Conservation (phyloP, 495 filamentous ascomycete genomes). For the Penicillium nucicola region DNA sequence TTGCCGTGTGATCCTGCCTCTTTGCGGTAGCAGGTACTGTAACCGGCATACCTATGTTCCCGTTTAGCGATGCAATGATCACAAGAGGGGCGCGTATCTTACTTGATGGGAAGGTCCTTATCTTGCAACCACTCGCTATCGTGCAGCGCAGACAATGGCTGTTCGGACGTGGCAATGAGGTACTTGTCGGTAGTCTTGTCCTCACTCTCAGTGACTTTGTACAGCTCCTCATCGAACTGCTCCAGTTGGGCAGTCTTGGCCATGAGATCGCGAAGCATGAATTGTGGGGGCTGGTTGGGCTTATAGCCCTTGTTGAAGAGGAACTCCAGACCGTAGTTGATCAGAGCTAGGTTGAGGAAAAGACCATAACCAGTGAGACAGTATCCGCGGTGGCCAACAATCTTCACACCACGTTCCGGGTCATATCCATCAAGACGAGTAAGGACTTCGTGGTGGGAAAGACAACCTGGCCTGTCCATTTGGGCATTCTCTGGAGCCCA, state of each 20-base stretch:
- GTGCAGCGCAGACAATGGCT: conserved; percentile 89
- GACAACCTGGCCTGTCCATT: conserved; percentile 65
- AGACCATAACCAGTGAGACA: conserved; percentile 86
- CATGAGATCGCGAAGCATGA: conserved; percentile 96
- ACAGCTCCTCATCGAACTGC: conserved; percentile 95
- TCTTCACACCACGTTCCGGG: conserved; percentile 86
- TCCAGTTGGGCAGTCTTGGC: conserved; percentile 98
- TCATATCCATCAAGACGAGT: conserved; percentile 87
- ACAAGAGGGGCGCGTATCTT: conserved; percentile 10
- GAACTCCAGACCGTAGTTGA: conserved; percentile 93
- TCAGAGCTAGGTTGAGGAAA: conserved; percentile 87
- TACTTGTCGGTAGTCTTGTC: conserved; percentile 91
- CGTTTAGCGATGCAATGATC: conserved; percentile 5
- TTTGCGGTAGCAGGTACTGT: conserved; percentile 91
- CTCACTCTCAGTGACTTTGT: conserved; percentile 82
- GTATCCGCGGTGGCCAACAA: conserved; percentile 94
- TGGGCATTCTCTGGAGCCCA: conserved; percentile 75
- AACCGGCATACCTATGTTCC: conserved; percentile 70
- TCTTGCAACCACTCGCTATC: conserved; percentile 87
- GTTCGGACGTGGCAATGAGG: conserved; percentile 94
- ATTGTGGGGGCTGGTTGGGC: conserved; percentile 88
- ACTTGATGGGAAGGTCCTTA: conserved; percentile 84
- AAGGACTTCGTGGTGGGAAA: conserved; percentile 95
- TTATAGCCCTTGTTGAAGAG: conserved; percentile 73
- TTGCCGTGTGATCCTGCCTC: conserved; percentile 90